phyloP scores from a whole-genome alignment of 2,329 filamentous ascomycete genomes.

The Didymella keratinophila region DNA sequence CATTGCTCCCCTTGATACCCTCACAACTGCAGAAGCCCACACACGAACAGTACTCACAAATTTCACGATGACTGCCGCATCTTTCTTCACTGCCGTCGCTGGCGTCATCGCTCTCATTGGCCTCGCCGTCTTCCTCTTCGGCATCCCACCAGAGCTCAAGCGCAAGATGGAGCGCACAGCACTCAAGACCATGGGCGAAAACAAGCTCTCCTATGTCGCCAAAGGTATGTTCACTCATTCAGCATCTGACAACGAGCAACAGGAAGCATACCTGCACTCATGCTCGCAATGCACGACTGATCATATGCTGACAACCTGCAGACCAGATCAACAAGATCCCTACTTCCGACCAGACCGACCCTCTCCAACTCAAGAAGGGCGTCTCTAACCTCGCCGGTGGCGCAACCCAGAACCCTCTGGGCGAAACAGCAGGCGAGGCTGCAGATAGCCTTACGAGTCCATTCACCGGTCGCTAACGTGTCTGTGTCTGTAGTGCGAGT shows the following conservation, averaged over 20 bases:
- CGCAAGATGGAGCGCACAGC: conserved; percentile 57
- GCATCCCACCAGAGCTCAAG: conserved; percentile 57
- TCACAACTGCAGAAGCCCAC: background rate
- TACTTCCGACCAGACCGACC: conserved; percentile 48
- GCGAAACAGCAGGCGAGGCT: conserved; percentile 48
- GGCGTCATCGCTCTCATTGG: conserved; percentile 48
- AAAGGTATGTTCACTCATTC: conserved; percentile 40
- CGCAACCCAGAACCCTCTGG: conserved; percentile 46
- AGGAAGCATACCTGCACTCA: background rate
- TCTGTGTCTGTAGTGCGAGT: conserved; percentile 32
- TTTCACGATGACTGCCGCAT: conserved; percentile 37
- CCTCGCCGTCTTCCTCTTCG: conserved; percentile 57
- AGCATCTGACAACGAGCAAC: background rate
- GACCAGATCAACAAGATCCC: conserved; percentile 52
- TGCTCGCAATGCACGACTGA: background rate
- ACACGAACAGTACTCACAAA: background rate
- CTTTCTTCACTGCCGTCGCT: conserved; percentile 44
- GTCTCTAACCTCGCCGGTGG: conserved; percentile 48
- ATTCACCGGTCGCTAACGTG: conserved; percentile 50
- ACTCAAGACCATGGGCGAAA: conserved; percentile 61
- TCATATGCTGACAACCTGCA: conserved; percentile 28
- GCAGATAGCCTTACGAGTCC: conserved; percentile 47
- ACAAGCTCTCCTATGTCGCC: conserved; percentile 56
- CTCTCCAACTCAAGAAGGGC: conserved; percentile 49
- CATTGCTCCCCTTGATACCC: background rate